These are phyloP conservation scores for Suillus alpinus DNA, from an alignment of 768 basidiomycete species.

Conservation along the genomic window DNA sequence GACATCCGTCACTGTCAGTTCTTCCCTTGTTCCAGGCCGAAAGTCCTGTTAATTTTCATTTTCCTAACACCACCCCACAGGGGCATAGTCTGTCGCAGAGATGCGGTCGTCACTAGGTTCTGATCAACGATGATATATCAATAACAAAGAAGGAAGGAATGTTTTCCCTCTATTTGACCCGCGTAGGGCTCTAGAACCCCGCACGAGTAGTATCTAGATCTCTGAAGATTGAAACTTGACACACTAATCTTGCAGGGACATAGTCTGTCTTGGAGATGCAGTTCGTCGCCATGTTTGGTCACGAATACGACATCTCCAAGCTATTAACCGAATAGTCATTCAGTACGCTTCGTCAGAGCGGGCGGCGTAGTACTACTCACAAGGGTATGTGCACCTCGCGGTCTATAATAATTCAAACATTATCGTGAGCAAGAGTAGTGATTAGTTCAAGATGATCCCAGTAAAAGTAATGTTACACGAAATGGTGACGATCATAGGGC, in stretches of 20 bases:
- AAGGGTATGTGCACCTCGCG: neutral
- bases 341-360: neutral
- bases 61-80: neutral
- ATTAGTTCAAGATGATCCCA: neutral
- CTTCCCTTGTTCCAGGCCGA: neutral
- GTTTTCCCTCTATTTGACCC: too few species aligned
- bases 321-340: neutral
- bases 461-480: neutral
- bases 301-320: neutral
- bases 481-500: neutral
- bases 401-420: too few species aligned
- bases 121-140: too few species aligned
- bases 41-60: constrained; percentile 1
- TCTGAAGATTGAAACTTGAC: too few species aligned
- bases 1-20: constrained; percentile 66
- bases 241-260: too few species aligned
- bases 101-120: too few species aligned
- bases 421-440: neutral
- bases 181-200: too few species aligned
- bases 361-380: neutral
- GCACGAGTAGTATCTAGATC: too few species aligned
- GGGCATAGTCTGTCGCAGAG: too few species aligned
- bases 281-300: neutral
- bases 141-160: too few species aligned
- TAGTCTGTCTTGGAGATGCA: too few species aligned